Percentiles rank a stretch among this genome's conserved stretches.
phyloP scores from a whole-genome alignment of 2,329 filamentous ascomycete species.

The Didymella glomerata region DNA sequence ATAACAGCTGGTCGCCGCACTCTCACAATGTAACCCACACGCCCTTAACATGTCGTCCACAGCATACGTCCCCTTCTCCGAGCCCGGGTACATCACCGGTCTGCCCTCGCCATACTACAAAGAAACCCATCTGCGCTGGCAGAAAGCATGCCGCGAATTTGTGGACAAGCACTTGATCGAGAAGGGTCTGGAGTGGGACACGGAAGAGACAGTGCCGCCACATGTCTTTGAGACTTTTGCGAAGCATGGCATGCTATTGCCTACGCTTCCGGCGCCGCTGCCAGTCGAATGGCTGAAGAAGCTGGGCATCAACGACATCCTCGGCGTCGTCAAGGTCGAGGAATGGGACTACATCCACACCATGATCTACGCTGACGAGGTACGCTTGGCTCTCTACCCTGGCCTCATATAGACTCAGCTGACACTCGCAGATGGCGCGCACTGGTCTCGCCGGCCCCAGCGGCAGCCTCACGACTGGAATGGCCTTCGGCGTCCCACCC shows the following conservation, averaged over 20 bases:
- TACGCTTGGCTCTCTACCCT: conserved; percentile 29
- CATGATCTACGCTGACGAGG: conserved; percentile 74
- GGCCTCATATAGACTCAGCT: background rate
- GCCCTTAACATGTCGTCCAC: conserved; percentile 41
- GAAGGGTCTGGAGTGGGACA: conserved; percentile 75
- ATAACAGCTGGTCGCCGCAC: background rate
- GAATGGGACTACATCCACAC: conserved; percentile 78
- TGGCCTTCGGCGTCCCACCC: conserved; percentile 76
- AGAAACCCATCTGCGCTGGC: conserved; percentile 70
- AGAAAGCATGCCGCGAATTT: conserved; percentile 73
- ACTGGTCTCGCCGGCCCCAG: conserved; percentile 70
- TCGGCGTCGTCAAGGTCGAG: conserved; percentile 72
- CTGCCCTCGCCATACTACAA: conserved; percentile 77
- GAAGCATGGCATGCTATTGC: conserved; percentile 73
- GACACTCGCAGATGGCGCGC: conserved; percentile 63
- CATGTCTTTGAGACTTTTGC: conserved; percentile 72
- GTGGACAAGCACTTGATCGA: conserved; percentile 68
- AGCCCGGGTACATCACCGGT: conserved; percentile 74
- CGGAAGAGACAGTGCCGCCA: conserved; percentile 67
- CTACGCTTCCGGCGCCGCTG: conserved; percentile 72
- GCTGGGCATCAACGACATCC: conserved; percentile 71
- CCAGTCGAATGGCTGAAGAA: conserved; percentile 73
- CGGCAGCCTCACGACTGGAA: conserved; percentile 73
- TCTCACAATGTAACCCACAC: conserved; percentile 1
- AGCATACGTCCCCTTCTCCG: conserved; percentile 69